Base-by-base conservation (phyloP, 2,329 filamentous ascomycete species). In the Fusarium sp. region DNA sequence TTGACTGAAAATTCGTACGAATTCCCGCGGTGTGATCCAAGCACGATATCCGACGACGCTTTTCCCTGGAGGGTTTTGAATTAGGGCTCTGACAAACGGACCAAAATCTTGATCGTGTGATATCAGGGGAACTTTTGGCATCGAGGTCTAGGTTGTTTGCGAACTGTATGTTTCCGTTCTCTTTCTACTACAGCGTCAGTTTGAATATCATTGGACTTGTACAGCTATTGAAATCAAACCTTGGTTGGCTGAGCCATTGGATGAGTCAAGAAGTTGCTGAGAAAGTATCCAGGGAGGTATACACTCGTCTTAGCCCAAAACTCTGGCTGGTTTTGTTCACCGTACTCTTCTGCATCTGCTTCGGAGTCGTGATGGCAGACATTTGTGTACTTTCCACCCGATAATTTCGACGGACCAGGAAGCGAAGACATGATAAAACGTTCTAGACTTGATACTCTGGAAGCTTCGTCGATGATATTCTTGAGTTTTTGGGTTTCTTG, bases 221-320 rank as follows among this genome's bases (percentile, higher is more conserved):
- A n/a, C 41, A 36, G 18, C 17, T 30, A 22, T 30, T 15, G 14
- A 30, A 22, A 28, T 36, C 47, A 18, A 38, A 56, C 60, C 34
- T 44, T 65, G 24, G 48, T 48, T 11, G 63, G 60, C 17, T 65
- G 41, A 20, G 63, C 42, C 63, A 66, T 66, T 47, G 59, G 59
- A 47, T 66, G 48, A 13, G 14, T 34, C 20, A 66, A 26, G 48
- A 66, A 57, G 24, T 66, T 66, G 9, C 13, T 42, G 34, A 56
- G 36, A 32, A 66, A 66, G 20, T 64, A 56, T 11, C 48, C 48
- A 22, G 59, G 34, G 32, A 56, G 20, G 28, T 24, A 56, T 22
- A 66, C 41, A 38, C 63, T 66, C 20, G 63, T 56, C 48, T 64
- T 66, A 18, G 28, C 44, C 63, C 63, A 66, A 20, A 66, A 34